Conservation (phyloP, 805 yeast genomes). For the Candida montana region DNA sequence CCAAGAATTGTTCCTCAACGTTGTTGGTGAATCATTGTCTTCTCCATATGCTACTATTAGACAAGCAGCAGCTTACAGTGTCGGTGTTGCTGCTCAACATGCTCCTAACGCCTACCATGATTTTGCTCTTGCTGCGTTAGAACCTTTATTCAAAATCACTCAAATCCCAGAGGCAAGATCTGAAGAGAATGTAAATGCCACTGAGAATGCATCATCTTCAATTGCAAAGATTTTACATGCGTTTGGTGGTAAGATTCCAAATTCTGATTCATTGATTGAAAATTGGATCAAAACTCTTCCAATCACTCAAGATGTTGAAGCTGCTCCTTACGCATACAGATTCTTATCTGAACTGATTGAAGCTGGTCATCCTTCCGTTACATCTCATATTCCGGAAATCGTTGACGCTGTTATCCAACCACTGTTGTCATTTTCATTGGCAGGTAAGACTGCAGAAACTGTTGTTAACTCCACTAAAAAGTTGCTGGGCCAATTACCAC, state of each 20-base stretch:
- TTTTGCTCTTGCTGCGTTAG: constrained; percentile 64
- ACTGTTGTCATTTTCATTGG: constrained; percentile 56
- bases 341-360: constrained; percentile 71
- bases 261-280: constrained; percentile 54
- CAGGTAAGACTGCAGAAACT: constrained; percentile 66
- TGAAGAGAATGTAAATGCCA: constrained; percentile 81
- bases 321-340: constrained; percentile 78
- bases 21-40: constrained; percentile 61
- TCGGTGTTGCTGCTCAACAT: constrained; percentile 81
- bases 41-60: constrained; percentile 68
- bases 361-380: constrained; percentile 54
- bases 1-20: constrained; percentile 58
- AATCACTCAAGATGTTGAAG: constrained; percentile 75
- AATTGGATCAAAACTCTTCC: constrained; percentile 86
- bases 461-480: constrained; percentile 59
- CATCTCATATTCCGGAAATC: constrained; percentile 49
- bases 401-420: constrained; percentile 74
- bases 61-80: constrained; percentile 79
- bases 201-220: constrained; percentile 79
- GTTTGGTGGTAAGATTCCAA: constrained; percentile 54
- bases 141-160: constrained; percentile 66
- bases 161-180: constrained; percentile 75
- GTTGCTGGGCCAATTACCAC: constrained; percentile 61
- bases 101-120: constrained; percentile 64
- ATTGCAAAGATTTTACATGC: constrained; percentile 77